Conservation (phyloP, 2,329 filamentous ascomycete species). For the Scolecobasidium constrictum region DNA sequence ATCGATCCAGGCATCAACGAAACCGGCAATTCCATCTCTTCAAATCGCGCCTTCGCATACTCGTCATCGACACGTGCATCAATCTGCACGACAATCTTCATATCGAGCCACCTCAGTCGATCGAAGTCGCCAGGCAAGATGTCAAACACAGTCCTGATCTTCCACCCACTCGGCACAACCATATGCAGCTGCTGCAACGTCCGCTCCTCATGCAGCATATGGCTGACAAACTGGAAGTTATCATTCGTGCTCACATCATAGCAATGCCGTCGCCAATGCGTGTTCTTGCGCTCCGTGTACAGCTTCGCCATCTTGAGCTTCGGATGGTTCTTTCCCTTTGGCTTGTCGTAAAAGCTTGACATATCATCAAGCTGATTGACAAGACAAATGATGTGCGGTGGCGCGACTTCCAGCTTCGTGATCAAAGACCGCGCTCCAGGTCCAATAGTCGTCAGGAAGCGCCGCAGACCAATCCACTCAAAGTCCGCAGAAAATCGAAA, state of each 20-base stretch:
- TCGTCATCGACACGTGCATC: not conserved
- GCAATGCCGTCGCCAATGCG: not conserved
- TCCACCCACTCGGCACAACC: not conserved
- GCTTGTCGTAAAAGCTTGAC: not conserved
- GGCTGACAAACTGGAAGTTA: conserved; percentile 1
- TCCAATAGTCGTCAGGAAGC: conserved; percentile 2
- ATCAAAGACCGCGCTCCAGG: conserved; percentile 6
- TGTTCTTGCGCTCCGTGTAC: not conserved
- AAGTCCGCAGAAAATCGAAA: conserved; percentile 6
- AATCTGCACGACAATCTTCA: not conserved
- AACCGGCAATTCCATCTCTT: not conserved
- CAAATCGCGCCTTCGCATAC: not conserved
- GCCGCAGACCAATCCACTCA: not conserved
- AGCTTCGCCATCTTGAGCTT: not conserved
- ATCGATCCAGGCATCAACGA: not conserved
- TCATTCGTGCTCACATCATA: not conserved
- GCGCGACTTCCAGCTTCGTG: not conserved
- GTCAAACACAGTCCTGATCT: not conserved
- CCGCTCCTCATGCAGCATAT: not conserved
- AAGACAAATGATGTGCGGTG: not conserved
- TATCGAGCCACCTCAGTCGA: not conserved
- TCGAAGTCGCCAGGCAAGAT: not conserved
- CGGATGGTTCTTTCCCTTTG: not conserved
- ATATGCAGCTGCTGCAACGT: not conserved
- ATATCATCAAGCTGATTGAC: not conserved